A percentile compares a stretch with the other conserved stretches of the same genome.
Conservation (phyloP, 768 basidiomycete genomes). For the Suillus discolor region DNA sequence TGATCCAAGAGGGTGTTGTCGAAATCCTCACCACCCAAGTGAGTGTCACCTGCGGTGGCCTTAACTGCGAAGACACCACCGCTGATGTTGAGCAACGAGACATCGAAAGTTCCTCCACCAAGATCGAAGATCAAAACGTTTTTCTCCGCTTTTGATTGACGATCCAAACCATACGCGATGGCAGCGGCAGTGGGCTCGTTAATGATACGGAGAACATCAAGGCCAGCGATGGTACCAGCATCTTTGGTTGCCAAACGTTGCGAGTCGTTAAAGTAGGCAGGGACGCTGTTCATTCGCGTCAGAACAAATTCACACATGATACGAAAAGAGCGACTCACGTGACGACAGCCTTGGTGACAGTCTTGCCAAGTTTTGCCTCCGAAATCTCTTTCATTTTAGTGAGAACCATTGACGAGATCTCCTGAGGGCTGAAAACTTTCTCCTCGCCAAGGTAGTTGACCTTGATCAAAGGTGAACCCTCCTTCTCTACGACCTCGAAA, state of each 20-base stretch:
- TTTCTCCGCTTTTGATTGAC: slow-evolving; percentile 92
- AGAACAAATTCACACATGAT: slow-evolving; percentile 9
- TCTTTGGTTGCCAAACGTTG: slow-evolving; percentile 99
- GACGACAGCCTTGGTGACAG: slow-evolving; percentile 98
- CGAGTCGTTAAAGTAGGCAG: slow-evolving; percentile 99
- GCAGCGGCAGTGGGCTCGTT: slow-evolving; percentile 99
- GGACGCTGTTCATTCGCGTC: slow-evolving; percentile 56
- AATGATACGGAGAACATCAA: slow-evolving; percentile 99
- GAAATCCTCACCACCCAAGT: slow-evolving; percentile 99
- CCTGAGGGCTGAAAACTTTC: slow-evolving; percentile 96
- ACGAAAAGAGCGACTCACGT: slow-evolving; percentile 64
- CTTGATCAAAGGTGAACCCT: slow-evolving; percentile 96
- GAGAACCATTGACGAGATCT: slow-evolving; percentile 99
- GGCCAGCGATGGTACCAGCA: slow-evolving; percentile 96
- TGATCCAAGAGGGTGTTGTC: slow-evolving; percentile 97
- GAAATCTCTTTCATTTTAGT: slow-evolving; percentile 99
- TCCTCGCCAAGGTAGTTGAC: slow-evolving; percentile 94
- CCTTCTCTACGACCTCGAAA: slow-evolving; percentile 94
- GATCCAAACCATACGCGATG: slow-evolving; percentile 98
- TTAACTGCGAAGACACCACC: slow-evolving; percentile 99
- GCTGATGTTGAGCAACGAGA: slow-evolving; percentile 95
- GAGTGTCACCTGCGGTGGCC: slow-evolving; percentile 99
- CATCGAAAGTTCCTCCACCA: slow-evolving; percentile 99
- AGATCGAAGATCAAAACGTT: slow-evolving; percentile 99
- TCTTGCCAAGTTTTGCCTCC: slow-evolving; percentile 98